phyloP scores from a whole-genome alignment of 2,329 filamentous ascomycete species.

The Neonectria hederae region DNA sequence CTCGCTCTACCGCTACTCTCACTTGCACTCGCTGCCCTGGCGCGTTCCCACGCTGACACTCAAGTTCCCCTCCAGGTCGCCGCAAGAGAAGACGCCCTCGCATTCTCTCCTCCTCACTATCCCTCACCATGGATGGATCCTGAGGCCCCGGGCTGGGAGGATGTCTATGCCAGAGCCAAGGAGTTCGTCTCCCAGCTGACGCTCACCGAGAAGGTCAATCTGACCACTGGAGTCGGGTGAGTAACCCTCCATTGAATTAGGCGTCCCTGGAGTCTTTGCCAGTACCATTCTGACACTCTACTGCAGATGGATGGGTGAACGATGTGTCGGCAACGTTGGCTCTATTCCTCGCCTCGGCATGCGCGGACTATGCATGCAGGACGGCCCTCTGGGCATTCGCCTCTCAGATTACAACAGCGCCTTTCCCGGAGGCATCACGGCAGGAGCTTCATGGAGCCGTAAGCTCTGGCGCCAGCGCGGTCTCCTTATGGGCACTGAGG shows the following conservation, averaged over 20 bases:
- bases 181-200: constrained; percentile 86
- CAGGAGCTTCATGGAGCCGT: constrained; percentile 85
- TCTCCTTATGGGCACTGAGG: constrained; percentile 65
- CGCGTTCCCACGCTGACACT: constrained; percentile 34
- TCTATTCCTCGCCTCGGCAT: constrained; percentile 76
- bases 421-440: constrained; percentile 80
- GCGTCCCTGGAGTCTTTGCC: constrained; percentile 38
- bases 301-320: constrained; percentile 61
- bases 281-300: neutral
- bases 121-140: constrained; percentile 89
- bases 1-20: constrained; percentile 20
- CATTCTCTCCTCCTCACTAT: constrained; percentile 71
- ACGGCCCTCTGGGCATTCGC: constrained; percentile 83
- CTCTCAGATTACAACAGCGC: constrained; percentile 82
- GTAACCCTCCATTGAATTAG: constrained; percentile 40
- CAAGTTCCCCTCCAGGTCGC: constrained; percentile 33
- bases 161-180: constrained; percentile 78
- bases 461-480: constrained; percentile 67
- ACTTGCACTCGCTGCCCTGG: constrained; percentile 18
- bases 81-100: constrained; percentile 39
- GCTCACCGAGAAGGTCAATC: constrained; percentile 88
- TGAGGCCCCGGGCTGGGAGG: constrained; percentile 74
- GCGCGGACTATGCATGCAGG: constrained; percentile 83
- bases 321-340: constrained; percentile 81
- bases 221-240: constrained; percentile 90